Conservation (phyloP, 768 basidiomycete genomes). For the Boletus insuetus region DNA sequence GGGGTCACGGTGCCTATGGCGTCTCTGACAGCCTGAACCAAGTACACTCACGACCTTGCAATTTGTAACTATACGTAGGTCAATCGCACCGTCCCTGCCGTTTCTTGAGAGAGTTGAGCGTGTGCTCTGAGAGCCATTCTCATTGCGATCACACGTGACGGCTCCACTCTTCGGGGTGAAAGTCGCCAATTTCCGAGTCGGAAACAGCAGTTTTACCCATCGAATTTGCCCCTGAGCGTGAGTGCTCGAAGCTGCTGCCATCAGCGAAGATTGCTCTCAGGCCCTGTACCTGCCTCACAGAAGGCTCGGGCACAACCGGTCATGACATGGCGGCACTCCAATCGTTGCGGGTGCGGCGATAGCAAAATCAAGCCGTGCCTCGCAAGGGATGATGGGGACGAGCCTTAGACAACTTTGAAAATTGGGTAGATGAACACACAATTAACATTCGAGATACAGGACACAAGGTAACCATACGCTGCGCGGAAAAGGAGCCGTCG, state of each 20-base stretch:
- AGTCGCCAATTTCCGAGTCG: no score
- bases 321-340: no score
- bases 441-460: slow-evolving; percentile 22
- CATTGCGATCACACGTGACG: neutral
- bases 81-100: neutral
- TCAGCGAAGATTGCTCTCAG: no score
- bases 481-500: slow-evolving; percentile 12
- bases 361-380: neutral
- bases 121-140: neutral
- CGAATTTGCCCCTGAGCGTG: no score
- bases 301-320: no score
- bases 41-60: neutral
- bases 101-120: neutral
- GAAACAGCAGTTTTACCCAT: no score
- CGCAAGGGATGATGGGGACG: neutral
- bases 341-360: no score
- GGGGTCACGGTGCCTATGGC: slow-evolving; percentile 26
- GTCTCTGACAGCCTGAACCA: slow-evolving; percentile 13
- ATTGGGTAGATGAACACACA: slow-evolving; percentile 15
- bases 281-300: no score
- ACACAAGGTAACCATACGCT: slow-evolving; percentile 23
- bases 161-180: neutral
- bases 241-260: no score
- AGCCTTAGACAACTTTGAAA: neutral
- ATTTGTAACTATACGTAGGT: neutral